Evolutionary conservation across 345 rosid genomes (phyloP).

Genomic region (Populus tremula): DNA sequence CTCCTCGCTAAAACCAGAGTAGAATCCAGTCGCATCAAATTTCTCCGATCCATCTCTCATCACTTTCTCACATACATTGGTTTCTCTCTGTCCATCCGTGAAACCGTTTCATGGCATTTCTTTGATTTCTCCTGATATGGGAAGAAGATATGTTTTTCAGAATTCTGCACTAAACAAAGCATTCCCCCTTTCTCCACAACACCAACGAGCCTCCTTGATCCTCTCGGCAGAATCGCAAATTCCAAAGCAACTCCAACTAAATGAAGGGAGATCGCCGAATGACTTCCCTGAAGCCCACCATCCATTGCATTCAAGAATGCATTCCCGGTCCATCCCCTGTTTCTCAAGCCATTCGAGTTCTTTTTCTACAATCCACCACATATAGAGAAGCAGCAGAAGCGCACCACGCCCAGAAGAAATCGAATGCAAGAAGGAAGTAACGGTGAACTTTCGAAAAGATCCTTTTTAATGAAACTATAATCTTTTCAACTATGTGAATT

Average conservation of each 20-base stretch:
- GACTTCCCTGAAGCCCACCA: neutral
- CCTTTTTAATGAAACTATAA: neutral
- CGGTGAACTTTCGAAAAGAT: neutral
- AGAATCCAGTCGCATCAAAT: conserved; percentile 12
- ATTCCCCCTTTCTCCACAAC: conserved; percentile 83
- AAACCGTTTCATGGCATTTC: neutral
- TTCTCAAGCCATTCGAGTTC: neutral
- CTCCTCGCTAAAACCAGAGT: conserved; percentile 23
- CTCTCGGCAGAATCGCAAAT: conserved; percentile 82
- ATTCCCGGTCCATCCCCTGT: neutral
- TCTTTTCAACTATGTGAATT: neutral
- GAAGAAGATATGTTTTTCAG: conserved; percentile 35
- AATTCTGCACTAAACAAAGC: conserved; percentile 67
- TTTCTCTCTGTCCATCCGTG: conserved; percentile 12
- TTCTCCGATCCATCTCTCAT: no score
- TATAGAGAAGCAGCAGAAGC: neutral
- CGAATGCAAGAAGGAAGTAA: neutral
- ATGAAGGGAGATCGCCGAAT: conserved; percentile 38
- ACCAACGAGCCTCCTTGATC: conserved; percentile 79
- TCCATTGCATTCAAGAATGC: neutral
- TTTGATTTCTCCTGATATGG: conserved; percentile 36
- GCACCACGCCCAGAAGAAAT: neutral
- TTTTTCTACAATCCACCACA: neutral
- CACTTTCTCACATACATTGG: neutral
- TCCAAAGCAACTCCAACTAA: conserved; percentile 90